Conservation (phyloP, 768 basidiomycete species). For the Epithele typhae region DNA sequence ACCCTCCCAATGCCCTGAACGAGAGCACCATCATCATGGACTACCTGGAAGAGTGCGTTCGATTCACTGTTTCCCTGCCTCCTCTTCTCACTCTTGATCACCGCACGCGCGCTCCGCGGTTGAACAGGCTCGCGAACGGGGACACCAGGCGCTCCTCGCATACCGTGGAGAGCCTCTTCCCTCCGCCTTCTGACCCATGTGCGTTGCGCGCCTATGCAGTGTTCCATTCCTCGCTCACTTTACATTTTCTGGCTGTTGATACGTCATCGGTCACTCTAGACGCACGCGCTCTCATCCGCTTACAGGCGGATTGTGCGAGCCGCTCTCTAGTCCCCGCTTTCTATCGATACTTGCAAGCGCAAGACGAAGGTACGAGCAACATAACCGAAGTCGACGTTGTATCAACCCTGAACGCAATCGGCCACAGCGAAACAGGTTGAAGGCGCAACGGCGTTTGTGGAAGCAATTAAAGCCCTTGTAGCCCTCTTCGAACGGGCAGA, state of each 20-base stretch:
- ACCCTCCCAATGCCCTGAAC: slow-evolving; percentile 60
- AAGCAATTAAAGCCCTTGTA: slow-evolving; percentile 47
- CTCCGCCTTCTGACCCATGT: slow-evolving; percentile 58
- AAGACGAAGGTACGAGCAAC: slow-evolving; percentile 36
- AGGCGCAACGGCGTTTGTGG: slow-evolving; percentile 48
- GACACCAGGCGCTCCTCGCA: slow-evolving; percentile 34
- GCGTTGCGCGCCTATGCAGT: slow-evolving; percentile 17
- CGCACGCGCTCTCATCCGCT: slow-evolving; percentile 59
- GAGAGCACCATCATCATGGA: slow-evolving; percentile 80
- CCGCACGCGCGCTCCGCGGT: too few species aligned
- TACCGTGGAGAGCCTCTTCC: slow-evolving; percentile 42
- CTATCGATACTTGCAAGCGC: slow-evolving; percentile 72
- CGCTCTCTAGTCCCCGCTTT: slow-evolving; percentile 65
- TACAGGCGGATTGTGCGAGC: slow-evolving; percentile 66
- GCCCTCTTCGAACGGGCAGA: slow-evolving; percentile 50
- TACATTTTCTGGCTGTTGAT: too few species aligned
- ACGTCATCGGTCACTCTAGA: slow-evolving; percentile 35
- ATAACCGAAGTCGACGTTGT: too few species aligned
- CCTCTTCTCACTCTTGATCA: too few species aligned
- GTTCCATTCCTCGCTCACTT: too few species aligned
- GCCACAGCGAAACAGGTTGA: slow-evolving; percentile 42
- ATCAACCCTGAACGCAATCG: too few species aligned
- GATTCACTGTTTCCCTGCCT: too few species aligned
- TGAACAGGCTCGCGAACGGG: slow-evolving; percentile 45
- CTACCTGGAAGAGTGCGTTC: slow-evolving; percentile 67